Evolutionary conservation across 306 rosid species (phyloP), one percentile per base, ranked within the genome.

Genomic region (Cercis canadensis): DNA sequence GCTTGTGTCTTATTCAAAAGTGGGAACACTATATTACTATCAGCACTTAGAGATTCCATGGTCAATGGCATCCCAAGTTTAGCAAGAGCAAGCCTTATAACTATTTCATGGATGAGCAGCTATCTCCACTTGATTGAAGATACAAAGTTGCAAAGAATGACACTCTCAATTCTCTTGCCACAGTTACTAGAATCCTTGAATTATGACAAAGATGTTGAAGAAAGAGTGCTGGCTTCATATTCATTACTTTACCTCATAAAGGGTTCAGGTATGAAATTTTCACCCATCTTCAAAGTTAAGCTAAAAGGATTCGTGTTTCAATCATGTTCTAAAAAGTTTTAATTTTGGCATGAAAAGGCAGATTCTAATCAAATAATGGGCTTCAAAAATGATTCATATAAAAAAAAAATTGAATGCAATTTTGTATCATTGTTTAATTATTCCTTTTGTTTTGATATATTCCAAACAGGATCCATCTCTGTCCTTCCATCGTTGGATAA

Each of bases 181-280:
- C 87, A 61, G 14, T 50, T 92, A 62, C 51, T 85, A 33, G 72
- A 79, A 56, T 88, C 83, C 45, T 78, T 92, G 79, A 73, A 62
- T 62, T 82, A 59, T 57, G 86, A 83, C 70, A 85, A 72, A 76
- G 96, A 88, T 73, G 83, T 65, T n/a, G 92, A 88, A 76, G 89
- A 85, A 55, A 88, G 87, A 80, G 96, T 92, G n/a, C 85, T 92
- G 6, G 90, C 98, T 70, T 88, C 96, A 37, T 85, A 70, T 79
- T 74, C 98, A 14, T 78, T 92, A 44, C 75, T 90, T 15, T 67
- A 68, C 69, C 89, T 90, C 21, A 33, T 71, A 10, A 84, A 83
- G 78, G 59, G 70, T 62, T 77, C 92, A 76, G 98, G 98, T 92
- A 73, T 19, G 56, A 51, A 29, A 36, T 50, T 19, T 64, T 34